Evolutionary conservation across 169 alveolate species (phyloP), one percentile per base, ranked within the genome.

Genomic region (Plasmodium gaboni): DNA sequence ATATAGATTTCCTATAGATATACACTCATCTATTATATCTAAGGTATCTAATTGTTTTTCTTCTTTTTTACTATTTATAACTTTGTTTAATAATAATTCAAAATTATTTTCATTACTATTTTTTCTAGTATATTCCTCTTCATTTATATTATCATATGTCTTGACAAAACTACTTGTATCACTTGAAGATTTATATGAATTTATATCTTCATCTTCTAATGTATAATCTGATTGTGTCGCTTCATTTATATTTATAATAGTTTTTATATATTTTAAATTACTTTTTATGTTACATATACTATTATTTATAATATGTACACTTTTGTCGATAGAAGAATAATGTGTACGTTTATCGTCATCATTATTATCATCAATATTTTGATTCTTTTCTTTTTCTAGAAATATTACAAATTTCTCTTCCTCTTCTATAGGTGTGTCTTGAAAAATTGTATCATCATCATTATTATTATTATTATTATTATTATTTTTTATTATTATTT

Each of bases 21-120:
- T 42, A 51, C 90, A 80, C n/a, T 80, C 90, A 55, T 80, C 83
- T 17, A 80, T 67, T 4, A 80, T 80, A 19, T 80, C 90, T 10
- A 80, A 59, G 1, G 83, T 55, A 1, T 44, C 63, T 1, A 80
- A 38, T 55, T 80, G 28, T 68, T 80, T 80, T 67, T 80, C 50
- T 13, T 80, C 73, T 17, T 53, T 67, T 60, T 80, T 80, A 55
- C 42, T 80, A 70, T 80, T 80, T 67, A 80, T 67, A 26, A 48
- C 72, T 2, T 51, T 19, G 46, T 80, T 53, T 32, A 80, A 13
- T 10, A 80, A 24, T 19, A 53, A 10, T 12, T 80, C 83, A 1
- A 38, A 38, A 4, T 67, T 12, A 8, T 80, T 50, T 70, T 19
- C 53, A 59, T 53, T 80, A 26, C 46, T 55, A 22, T 53, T 80